Evolutionary conservation across 2,329 filamentous ascomycete genomes (phyloP).

Genomic region (Venturiaceae sp.): DNA sequence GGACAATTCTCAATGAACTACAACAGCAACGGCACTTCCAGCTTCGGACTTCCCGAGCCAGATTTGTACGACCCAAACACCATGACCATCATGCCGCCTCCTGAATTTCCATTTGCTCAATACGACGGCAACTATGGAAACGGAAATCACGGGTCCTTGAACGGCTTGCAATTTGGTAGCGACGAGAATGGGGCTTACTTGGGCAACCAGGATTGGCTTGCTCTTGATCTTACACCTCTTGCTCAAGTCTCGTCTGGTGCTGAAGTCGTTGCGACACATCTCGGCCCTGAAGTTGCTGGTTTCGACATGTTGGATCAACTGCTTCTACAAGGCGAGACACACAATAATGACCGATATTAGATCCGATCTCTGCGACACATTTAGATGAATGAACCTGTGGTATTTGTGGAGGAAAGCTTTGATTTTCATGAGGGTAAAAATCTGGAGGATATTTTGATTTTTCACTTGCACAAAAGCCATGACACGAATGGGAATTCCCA

Average conservation of each 20-base stretch:
- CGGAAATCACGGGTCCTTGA: constrained; percentile 1
- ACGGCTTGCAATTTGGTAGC: constrained; percentile 13
- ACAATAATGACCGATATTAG: neutral
- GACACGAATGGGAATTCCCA: too few relatives aligned
- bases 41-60: neutral
- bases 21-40: neutral
- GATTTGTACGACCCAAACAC: constrained; percentile 13
- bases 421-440: neutral
- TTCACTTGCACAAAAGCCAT: too few relatives aligned
- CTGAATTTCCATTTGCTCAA: constrained; percentile 21
- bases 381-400: neutral
- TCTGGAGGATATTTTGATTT: neutral
- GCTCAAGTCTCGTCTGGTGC: constrained; percentile 44
- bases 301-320: constrained; percentile 37
- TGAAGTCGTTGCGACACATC: constrained; percentile 45
- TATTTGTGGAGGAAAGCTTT: neutral
- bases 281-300: constrained; percentile 55
- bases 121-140: constrained; percentile 4
- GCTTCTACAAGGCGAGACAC: neutral
- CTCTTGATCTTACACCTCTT: constrained; percentile 51
- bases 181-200: constrained; percentile 13
- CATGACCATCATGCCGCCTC: constrained; percentile 39
- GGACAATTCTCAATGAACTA: neutral
- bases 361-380: neutral
- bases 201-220: constrained; percentile 45